A percentile compares a stretch with the other conserved stretches of the same genome.
phyloP scores from a whole-genome alignment of 306 rosid genomes.

The Prunus salicina region DNA sequence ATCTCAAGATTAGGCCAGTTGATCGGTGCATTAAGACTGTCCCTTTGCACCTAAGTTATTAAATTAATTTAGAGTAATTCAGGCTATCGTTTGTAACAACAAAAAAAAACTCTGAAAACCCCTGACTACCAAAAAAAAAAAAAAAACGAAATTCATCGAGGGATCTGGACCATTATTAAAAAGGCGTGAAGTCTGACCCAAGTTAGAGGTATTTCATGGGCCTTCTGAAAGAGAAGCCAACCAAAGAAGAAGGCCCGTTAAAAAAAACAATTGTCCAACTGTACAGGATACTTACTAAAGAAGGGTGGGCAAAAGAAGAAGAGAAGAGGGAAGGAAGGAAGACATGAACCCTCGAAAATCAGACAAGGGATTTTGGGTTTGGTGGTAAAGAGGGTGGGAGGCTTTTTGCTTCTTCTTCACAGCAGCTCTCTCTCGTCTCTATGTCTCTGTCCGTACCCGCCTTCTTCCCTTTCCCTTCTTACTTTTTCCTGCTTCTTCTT shows the following conservation, averaged over 20 bases:
- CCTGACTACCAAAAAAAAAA: too few relatives aligned
- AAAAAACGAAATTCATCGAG: too few relatives aligned
- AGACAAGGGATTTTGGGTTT: constrained; percentile 9
- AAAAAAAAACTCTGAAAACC: too few relatives aligned
- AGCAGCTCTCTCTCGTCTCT: background rate
- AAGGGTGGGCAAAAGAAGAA: background rate
- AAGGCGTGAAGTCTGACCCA: background rate
- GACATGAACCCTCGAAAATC: constrained; percentile 16
- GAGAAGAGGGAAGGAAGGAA: background rate
- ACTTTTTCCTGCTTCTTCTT: background rate
- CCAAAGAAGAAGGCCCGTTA: background rate
- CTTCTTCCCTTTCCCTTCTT: background rate
- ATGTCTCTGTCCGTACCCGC: background rate
- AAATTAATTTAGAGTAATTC: too few relatives aligned
- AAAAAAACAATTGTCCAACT: background rate
- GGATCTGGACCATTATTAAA: too few relatives aligned
- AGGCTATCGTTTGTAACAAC: too few relatives aligned
- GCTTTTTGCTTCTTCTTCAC: background rate
- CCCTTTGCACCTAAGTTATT: too few relatives aligned
- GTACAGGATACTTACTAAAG: background rate
- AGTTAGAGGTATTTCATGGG: background rate
- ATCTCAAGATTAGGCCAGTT: too few relatives aligned
- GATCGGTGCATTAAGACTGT: too few relatives aligned
- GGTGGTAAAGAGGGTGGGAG: background rate
- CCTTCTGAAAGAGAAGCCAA: background rate